Evolutionary conservation across 1,139 yeast genomes (phyloP).

Genomic region (Pichia sp.): DNA sequence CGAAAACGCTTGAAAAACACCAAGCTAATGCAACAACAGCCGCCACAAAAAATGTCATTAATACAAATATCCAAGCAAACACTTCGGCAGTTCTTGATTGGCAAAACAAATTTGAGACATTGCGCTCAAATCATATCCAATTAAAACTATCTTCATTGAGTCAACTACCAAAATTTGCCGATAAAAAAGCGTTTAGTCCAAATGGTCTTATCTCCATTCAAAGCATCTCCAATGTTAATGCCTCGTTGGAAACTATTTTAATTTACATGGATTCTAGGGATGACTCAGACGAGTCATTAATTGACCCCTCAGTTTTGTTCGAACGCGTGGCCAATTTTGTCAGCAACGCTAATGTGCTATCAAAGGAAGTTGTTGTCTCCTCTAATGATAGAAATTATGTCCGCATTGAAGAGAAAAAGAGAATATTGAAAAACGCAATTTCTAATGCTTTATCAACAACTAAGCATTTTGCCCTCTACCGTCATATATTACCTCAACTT

Average conservation of each 20-base stretch:
- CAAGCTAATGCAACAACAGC: not conserved
- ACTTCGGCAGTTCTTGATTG: conserved; percentile 31
- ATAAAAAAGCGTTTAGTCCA: conserved; percentile 12
- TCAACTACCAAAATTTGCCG: conserved; percentile 1
- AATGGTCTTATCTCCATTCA: conserved; percentile 44
- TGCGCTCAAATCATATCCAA: conserved; percentile 33
- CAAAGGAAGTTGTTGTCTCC: conserved; percentile 36
- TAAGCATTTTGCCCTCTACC: conserved; percentile 67
- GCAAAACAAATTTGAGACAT: conserved; percentile 46
- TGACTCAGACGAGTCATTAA: conserved; percentile 24
- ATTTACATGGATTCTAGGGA: conserved; percentile 31
- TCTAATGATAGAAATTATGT: conserved; percentile 21
- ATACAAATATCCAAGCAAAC: not conserved
- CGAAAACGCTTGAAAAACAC: not conserved
- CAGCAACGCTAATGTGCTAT: conserved; percentile 38
- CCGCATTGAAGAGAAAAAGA: conserved; percentile 18
- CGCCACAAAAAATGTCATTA: not conserved
- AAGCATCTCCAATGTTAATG: conserved; percentile 43
- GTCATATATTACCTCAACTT: conserved; percentile 62
- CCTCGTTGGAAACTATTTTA: conserved; percentile 45
- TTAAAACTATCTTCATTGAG: conserved; percentile 3
- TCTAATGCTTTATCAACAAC: conserved; percentile 76
- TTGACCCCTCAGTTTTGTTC: conserved; percentile 44
- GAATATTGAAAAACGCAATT: conserved; percentile 53
- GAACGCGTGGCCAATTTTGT: conserved; percentile 53